Evolutionary conservation across 139 green algal genomes (phyloP).

Genomic region (Chlorella ohadii): DNA sequence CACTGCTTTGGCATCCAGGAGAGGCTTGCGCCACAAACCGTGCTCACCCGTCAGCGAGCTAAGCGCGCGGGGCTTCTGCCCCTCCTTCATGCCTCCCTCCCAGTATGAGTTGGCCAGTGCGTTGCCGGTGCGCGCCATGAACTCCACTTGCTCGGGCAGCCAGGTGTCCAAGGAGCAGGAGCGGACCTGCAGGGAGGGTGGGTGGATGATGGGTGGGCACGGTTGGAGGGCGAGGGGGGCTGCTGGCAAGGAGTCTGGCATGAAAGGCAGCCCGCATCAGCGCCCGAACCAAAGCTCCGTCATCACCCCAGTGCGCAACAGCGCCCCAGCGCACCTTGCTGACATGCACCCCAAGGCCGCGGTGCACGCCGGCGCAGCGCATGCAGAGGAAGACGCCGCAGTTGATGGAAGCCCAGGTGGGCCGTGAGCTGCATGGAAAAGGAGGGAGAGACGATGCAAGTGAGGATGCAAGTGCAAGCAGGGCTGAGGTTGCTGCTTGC

Average conservation of each 20-base stretch:
- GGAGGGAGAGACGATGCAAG: too few relatives aligned
- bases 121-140: conserved; percentile 81
- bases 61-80: conserved; percentile 7
- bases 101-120: conserved; percentile 55
- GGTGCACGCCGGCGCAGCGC: conserved; percentile 50
- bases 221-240: too few relatives aligned
- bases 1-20: too few relatives aligned
- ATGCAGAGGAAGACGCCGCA: conserved; percentile 83
- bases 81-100: conserved; percentile 46
- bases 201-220: too few relatives aligned
- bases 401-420: conserved; percentile 79
- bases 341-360: conserved; percentile 77
- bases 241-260: too few relatives aligned
- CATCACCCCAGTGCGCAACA: too few relatives aligned
- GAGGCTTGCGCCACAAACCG: too few relatives aligned
- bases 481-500: too few relatives aligned
- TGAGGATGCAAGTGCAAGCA: too few relatives aligned
- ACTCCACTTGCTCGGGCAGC: conserved; percentile 61
- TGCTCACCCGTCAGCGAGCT: conserved; percentile 2
- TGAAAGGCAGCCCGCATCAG: too few relatives aligned
- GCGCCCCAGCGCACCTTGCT: conserved; percentile 56
- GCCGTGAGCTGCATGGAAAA: conserved; percentile 26
- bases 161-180: conserved; percentile 73
- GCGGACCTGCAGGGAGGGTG: conserved; percentile 58
- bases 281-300: too few relatives aligned